Evolutionary conservation across 768 basidiomycete species (phyloP).

Genomic region (Mycena haematopus): DNA sequence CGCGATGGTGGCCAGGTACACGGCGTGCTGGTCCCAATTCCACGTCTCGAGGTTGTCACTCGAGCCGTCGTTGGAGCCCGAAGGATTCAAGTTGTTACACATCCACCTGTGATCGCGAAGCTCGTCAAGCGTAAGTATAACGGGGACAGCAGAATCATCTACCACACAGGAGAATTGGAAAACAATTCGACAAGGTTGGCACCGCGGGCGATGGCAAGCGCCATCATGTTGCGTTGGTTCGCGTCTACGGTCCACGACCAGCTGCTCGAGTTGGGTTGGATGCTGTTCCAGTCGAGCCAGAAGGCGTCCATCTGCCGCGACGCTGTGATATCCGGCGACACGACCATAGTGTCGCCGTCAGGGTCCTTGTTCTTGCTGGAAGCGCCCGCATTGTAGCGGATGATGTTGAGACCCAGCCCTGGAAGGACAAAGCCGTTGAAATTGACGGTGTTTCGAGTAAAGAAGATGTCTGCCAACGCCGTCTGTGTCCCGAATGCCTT

Average conservation of each 20-base stretch:
- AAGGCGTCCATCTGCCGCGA: constrained; percentile 27
- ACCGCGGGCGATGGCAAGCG: constrained; percentile 23
- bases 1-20: constrained; percentile 28
- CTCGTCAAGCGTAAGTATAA: background rate
- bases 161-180: constrained; percentile 32
- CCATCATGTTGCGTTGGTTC: constrained; percentile 30
- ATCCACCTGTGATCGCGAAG: constrained; percentile 21
- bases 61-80: constrained; percentile 24
- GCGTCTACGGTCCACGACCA: constrained; percentile 31
- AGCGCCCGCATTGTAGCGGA: constrained; percentile 30
- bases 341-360: constrained; percentile 26
- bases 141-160: constrained; percentile 10
- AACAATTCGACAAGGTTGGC: constrained; percentile 28
- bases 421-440: constrained; percentile 27
- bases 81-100: constrained; percentile 28
- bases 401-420: constrained; percentile 27
- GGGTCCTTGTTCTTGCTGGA: constrained; percentile 26
- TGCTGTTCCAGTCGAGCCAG: constrained; percentile 29
- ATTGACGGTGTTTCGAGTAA: constrained; percentile 24
- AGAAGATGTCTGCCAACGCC: constrained; percentile 28
- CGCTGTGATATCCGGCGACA: constrained; percentile 21
- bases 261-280: constrained; percentile 13
- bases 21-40: constrained; percentile 30
- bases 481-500: constrained; percentile 28
- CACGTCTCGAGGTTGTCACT: constrained; percentile 31